Conservation (phyloP, 1,139 yeast species). For the Trichomonascaceae sp. region DNA sequence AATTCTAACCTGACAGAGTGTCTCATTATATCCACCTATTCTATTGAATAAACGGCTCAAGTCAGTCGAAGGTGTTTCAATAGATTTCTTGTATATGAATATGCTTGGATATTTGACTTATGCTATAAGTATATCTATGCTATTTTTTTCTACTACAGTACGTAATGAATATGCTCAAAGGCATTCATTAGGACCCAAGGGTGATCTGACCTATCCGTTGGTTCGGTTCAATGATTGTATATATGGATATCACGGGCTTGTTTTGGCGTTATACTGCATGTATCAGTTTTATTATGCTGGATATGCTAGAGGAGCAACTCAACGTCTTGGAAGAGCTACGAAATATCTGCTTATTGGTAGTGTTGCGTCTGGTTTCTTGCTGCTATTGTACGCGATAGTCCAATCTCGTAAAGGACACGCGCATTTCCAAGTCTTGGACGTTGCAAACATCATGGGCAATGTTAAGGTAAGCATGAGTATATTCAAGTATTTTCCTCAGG, state of each 20-base stretch:
- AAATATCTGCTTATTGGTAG: slow-evolving; percentile 18
- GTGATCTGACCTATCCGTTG: slow-evolving; percentile 33
- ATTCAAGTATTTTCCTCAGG: slow-evolving; percentile 58
- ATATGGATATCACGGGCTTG: slow-evolving; percentile 40
- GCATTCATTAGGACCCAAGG: slow-evolving; percentile 21
- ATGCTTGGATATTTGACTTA: slow-evolving; percentile 41
- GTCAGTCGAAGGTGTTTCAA: slow-evolving; percentile 42
- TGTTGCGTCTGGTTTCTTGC: slow-evolving; percentile 16
- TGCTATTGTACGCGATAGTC: slow-evolving; percentile 24
- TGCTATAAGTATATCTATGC: slow-evolving; percentile 36
- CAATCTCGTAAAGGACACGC: slow-evolving; percentile 18
- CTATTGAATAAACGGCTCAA: slow-evolving; percentile 33
- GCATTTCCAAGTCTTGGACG: slow-evolving; percentile 30
- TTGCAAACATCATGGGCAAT: slow-evolving; percentile 42
- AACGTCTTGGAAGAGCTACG: slow-evolving; percentile 25
- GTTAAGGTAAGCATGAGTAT: slow-evolving; percentile 51
- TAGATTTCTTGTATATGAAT: slow-evolving; percentile 40
- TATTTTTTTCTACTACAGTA: slow-evolving; percentile 35
- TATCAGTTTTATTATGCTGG: slow-evolving; percentile 36
- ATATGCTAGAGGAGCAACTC: slow-evolving; percentile 29
- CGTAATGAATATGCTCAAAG: slow-evolving; percentile 36
- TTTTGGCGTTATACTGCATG: slow-evolving; percentile 31
- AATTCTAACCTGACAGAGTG: slow-evolving; percentile 31
- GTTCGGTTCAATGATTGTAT: slow-evolving; percentile 42
- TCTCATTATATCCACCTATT: slow-evolving; percentile 43